Percentiles rank a stretch among this genome's conserved stretches.
Conservation (phyloP, 1,139 yeast genomes). For the Suhomyces terraborum region DNA sequence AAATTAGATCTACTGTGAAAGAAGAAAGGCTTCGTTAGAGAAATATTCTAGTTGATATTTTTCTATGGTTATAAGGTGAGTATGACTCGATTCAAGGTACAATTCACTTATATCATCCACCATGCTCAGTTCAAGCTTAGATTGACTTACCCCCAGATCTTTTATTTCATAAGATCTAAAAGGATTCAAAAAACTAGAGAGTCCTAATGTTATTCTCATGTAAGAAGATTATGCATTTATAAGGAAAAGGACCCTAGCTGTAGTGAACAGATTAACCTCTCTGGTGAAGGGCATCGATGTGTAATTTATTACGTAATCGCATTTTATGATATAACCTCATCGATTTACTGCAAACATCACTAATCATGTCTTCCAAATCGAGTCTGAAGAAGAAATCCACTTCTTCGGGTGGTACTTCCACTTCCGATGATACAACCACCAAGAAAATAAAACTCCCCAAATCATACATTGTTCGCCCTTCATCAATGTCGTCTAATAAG, state of each 20-base stretch:
- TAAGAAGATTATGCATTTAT: too few species aligned
- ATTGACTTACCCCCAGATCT: too few species aligned
- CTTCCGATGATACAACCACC: slow-evolving; percentile 19
- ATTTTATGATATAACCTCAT: not conserved
- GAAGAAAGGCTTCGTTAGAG: too few species aligned
- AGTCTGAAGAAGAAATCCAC: slow-evolving; percentile 30
- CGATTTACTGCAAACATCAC: not conserved
- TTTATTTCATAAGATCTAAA: too few species aligned
- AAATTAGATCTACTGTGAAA: too few species aligned
- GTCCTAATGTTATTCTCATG: too few species aligned
- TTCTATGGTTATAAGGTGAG: too few species aligned
- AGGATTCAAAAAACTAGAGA: not conserved
- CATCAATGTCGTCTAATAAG: slow-evolving; percentile 29
- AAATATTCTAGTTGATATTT: too few species aligned
- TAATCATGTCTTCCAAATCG: slow-evolving; percentile 34
- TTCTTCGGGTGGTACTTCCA: slow-evolving; percentile 19
- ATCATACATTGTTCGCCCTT: slow-evolving; percentile 62
- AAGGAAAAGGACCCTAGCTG: too few species aligned
- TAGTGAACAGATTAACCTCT: too few species aligned
- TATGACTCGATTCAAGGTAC: too few species aligned
- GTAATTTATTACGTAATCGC: not conserved
- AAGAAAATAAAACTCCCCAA: slow-evolving; percentile 51
- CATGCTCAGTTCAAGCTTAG: not conserved
- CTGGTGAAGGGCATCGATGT: not conserved
- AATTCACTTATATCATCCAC: not conserved